A percentile compares a stretch with the other conserved stretches of the same genome.
Conservation (phyloP, 2,329 filamentous ascomycete genomes). For the Aspergillus pseudoterreus region DNA sequence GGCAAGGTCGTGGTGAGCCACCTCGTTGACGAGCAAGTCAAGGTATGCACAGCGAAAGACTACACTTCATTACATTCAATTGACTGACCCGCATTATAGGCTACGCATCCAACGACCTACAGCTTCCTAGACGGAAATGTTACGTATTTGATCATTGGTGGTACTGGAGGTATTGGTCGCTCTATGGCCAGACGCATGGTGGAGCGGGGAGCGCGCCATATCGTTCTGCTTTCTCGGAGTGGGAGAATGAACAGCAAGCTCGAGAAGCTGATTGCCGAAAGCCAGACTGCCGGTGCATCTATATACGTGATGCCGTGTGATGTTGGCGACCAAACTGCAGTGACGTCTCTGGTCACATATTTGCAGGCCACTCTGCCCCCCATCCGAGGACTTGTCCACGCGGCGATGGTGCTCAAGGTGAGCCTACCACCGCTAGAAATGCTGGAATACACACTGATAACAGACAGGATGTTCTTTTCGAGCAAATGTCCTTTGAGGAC, state of each 20-base stretch:
- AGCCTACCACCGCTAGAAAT: not conserved
- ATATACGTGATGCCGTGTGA: constrained; percentile 22
- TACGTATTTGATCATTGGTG: constrained; percentile 15
- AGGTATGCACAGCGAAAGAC: not conserved
- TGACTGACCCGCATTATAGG: not conserved
- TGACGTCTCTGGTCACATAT: not conserved
- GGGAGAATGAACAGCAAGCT: not conserved
- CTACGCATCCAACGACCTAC: constrained; percentile 1
- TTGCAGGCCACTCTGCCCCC: constrained; percentile 13
- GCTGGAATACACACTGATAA: not conserved
- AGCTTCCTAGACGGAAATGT: constrained; percentile 1
- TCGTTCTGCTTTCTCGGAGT: constrained; percentile 11
- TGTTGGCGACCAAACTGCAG: not conserved
- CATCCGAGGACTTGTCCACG: constrained; percentile 31
- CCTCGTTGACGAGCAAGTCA: constrained; percentile 4
- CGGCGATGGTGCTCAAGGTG: constrained; percentile 21
- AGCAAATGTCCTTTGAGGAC: constrained; percentile 37
- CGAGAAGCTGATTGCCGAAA: not conserved
- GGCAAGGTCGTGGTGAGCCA: constrained; percentile 36
- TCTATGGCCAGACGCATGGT: constrained; percentile 9
- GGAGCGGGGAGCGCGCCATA: constrained; percentile 5
- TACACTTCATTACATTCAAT: not conserved
- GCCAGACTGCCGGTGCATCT: constrained; percentile 6
- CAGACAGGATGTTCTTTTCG: constrained; percentile 28
- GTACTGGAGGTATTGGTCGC: constrained; percentile 15